Conservation (phyloP, 768 basidiomycete species). For the Termitomyces sp. region DNA sequence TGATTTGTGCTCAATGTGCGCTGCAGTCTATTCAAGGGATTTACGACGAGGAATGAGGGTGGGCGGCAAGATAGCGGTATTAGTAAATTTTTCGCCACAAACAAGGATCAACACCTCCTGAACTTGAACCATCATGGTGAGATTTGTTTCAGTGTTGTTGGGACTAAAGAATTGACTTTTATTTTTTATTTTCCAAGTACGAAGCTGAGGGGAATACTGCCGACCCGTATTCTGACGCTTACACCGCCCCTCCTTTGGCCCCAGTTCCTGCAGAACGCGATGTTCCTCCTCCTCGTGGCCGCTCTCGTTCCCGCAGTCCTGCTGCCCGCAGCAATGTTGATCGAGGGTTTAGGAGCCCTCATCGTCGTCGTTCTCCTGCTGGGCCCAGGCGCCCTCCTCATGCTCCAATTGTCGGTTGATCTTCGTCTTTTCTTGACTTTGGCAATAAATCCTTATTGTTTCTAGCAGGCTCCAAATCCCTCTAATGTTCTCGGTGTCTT, state of each 20-base stretch:
- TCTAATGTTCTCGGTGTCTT: conserved; percentile 94
- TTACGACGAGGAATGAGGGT: not conserved
- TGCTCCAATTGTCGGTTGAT: conserved; percentile 63
- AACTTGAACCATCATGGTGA: conserved; percentile 69
- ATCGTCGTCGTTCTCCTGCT: conserved; percentile 53
- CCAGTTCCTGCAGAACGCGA: conserved; percentile 52
- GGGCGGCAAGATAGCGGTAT: conserved; percentile 14
- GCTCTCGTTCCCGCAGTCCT: conserved; percentile 74
- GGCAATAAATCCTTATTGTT: conserved; percentile 26
- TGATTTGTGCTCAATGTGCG: no score
- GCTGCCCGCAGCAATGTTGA: conserved; percentile 39
- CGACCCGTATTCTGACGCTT: conserved; percentile 82
- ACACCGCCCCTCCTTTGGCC: conserved; percentile 57
- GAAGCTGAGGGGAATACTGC: conserved; percentile 52
- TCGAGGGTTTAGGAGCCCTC: conserved; percentile 54
- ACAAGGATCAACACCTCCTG: conserved; percentile 40
- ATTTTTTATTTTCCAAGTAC: conserved; percentile 40
- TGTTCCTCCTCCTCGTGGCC: conserved; percentile 47
- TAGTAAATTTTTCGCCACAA: conserved; percentile 21
- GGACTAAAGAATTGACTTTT: conserved; percentile 1
- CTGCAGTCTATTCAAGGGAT: not conserved
- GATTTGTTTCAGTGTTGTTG: conserved; percentile 15
- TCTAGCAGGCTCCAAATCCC: conserved; percentile 77
- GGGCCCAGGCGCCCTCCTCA: conserved; percentile 60
- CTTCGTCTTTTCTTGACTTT: conserved; percentile 6